Base-by-base conservation (phyloP, 2,329 filamentous ascomycete species). In the Trichoderma sp. region DNA sequence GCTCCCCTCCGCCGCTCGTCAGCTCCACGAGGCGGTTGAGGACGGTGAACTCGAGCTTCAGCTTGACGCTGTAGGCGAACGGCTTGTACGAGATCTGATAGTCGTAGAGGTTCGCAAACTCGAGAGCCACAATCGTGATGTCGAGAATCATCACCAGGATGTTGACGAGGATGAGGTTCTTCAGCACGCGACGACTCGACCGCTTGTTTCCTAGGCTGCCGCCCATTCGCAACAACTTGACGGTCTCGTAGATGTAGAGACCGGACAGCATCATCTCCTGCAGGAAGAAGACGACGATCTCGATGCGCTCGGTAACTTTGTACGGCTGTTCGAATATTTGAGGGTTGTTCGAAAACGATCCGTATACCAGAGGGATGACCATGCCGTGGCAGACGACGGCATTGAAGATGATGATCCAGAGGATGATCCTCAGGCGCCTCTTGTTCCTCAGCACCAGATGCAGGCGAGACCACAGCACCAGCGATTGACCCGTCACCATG, bases 391-490 rank as follows among this genome's bases (percentile, higher is more conserved):
- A 75, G 3, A 86, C 65, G 34, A 87, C 68, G 21, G 78, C 78
- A 70, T 87, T 81, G 67, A 78, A 71, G 61, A 87, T 79, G 64
- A 89, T 88, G 81, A 88, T 85, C 66, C 70, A 77, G 1, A 87
- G 77, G 0, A 85, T 81, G 9, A 78, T 77, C 3, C 78, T 78
- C 0, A 88, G 76, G 9, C 81, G 73, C 2, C 74, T 73, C 5
- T 78, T 60, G 77, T 85, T 82, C 19, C 79, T 79, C 3, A 85
- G 76, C 15, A 89, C 79, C 3, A 89, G 78, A 70, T 88, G 85
- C 0, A 89, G 79, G 2, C 86, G 81, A 2, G 85, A 88, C 75
- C 85, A 89, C 1, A 89, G 76, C 1, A 89, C 85, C 7, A 88
- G 69, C 0, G 82, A 82, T 70, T 88, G 84, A 0, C 85, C 86